These are phyloP conservation scores for Trichoderma lentiforme DNA, from an alignment of 2,329 filamentous ascomycete species.

Conservation along the genomic window DNA sequence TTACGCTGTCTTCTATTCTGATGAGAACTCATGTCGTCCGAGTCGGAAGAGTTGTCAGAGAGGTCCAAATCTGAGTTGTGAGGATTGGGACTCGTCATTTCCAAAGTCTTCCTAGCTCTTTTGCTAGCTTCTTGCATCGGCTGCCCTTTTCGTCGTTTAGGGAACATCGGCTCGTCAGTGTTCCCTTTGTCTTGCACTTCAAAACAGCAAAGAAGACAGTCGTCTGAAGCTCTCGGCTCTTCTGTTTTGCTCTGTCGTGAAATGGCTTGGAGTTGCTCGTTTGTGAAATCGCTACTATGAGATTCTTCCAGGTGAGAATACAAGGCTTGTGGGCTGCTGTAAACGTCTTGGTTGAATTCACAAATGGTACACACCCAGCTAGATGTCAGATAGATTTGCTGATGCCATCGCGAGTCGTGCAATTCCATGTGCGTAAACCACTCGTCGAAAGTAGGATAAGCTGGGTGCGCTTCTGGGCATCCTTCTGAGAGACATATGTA, in stretches of 20 bases:
- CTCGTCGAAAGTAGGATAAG: not conserved
- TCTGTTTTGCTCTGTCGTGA: slow-evolving; percentile 15
- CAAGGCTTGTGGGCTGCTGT: not conserved
- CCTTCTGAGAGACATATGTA: slow-evolving; percentile 15
- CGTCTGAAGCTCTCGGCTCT: slow-evolving; percentile 12
- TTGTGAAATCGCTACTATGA: not conserved
- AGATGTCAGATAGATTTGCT: not conserved
- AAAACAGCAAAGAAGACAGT: slow-evolving; percentile 14
- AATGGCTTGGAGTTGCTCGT: not conserved
- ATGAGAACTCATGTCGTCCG: not conserved
- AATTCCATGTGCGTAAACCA: slow-evolving; percentile 13
- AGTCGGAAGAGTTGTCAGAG: not conserved
- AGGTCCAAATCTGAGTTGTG: not conserved
- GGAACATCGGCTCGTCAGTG: not conserved
- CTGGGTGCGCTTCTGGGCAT: not conserved
- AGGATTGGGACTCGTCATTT: not conserved
- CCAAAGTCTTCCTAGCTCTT: not conserved
- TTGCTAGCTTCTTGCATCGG: not conserved
- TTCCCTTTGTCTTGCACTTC: not conserved
- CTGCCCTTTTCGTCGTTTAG: not conserved
- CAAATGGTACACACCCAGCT: slow-evolving; percentile 14
- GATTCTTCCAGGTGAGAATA: not conserved
- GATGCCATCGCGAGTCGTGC: slow-evolving; percentile 11
- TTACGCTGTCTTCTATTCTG: not conserved
- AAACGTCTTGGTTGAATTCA: not conserved